A percentile compares a stretch with the other conserved stretches of the same genome.
phyloP scores from a whole-genome alignment of 495 filamentous ascomycete genomes.

The Tuber brumale region DNA sequence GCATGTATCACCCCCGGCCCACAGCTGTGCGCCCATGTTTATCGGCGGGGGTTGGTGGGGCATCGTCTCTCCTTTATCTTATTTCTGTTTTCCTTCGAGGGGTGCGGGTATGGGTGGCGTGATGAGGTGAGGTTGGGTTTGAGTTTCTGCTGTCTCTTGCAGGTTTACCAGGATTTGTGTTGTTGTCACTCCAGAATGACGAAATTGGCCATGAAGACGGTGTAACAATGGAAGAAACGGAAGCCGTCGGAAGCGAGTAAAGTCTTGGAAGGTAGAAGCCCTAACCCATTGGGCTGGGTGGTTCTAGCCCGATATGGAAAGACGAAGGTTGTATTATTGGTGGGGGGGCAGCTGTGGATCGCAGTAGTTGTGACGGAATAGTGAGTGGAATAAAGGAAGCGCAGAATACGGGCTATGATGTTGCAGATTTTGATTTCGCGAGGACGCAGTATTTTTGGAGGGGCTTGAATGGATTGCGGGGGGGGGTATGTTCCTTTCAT shows the following conservation, averaged over 20 bases:
- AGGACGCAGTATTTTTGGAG: background rate
- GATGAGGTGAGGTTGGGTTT: background rate
- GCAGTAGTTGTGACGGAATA: slow-evolving; percentile 8
- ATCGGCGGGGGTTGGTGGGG: background rate
- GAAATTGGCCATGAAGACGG: too few species aligned
- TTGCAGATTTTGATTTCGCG: slow-evolving; percentile 8
- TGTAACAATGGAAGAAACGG: background rate
- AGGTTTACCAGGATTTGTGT: too few species aligned
- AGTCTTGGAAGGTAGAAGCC: background rate
- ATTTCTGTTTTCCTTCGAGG: background rate
- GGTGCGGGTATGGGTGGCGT: background rate
- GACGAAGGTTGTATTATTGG: background rate
- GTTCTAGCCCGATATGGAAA: background rate
- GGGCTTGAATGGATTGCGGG: background rate
- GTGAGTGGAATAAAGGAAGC: background rate
- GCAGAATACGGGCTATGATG: slow-evolving; percentile 3
- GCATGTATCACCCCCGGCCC: slow-evolving; percentile 61
- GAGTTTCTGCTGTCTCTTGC: too few species aligned
- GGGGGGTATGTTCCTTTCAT: background rate
- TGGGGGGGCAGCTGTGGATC: background rate
- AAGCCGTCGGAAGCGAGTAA: background rate
- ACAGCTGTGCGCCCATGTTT: slow-evolving; percentile 53
- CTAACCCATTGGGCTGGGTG: background rate
- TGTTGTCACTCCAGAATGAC: too few species aligned
- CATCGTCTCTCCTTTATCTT: background rate